These are phyloP conservation scores for Talaromyces borbonicus DNA, from an alignment of 495 filamentous ascomycete species.

Conservation along the genomic window DNA sequence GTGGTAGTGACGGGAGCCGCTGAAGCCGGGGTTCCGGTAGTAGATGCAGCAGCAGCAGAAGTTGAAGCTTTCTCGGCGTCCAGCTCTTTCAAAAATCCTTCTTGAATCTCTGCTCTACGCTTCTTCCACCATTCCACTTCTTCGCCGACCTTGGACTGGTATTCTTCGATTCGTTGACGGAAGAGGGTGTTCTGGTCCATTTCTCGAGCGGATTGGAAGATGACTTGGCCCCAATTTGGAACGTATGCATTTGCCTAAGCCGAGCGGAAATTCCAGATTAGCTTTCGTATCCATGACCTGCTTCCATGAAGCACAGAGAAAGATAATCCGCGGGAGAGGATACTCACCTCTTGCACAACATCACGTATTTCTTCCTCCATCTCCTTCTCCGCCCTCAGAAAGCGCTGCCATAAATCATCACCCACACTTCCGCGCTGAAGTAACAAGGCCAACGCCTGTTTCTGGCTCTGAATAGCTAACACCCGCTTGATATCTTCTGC, in stretches of 20 bases:
- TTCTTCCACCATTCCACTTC: conserved; percentile 89
- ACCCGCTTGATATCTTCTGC: conserved; percentile 86
- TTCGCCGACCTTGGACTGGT: conserved; percentile 53
- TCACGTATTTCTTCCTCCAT: conserved; percentile 93
- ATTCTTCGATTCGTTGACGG: conserved; percentile 49
- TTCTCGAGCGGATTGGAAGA: conserved; percentile 90
- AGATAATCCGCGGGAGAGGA: background rate
- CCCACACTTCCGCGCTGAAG: conserved; percentile 87
- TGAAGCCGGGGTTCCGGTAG: conserved; percentile 10
- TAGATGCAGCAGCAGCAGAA: conserved; percentile 9
- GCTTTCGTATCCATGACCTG: too few relatives aligned
- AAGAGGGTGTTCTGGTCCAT: conserved; percentile 61
- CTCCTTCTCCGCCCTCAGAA: conserved; percentile 86
- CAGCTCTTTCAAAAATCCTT: conserved; percentile 77
- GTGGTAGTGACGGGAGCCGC: background rate
- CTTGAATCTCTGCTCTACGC: conserved; percentile 63
- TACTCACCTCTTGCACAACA: conserved; percentile 77
- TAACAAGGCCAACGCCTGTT: conserved; percentile 71
- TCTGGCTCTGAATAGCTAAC: conserved; percentile 72
- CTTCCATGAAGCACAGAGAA: background rate
- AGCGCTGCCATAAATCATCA: conserved; percentile 93
- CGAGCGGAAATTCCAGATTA: too few relatives aligned
- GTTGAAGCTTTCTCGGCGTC: conserved; percentile 41
- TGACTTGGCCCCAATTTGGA: conserved; percentile 80
- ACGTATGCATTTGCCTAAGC: conserved; percentile 79